Evolutionary conservation across 2,329 filamentous ascomycete species (phyloP), one percentile per base, ranked within the genome.

Genomic region (Camptophora hylomeconis): DNA sequence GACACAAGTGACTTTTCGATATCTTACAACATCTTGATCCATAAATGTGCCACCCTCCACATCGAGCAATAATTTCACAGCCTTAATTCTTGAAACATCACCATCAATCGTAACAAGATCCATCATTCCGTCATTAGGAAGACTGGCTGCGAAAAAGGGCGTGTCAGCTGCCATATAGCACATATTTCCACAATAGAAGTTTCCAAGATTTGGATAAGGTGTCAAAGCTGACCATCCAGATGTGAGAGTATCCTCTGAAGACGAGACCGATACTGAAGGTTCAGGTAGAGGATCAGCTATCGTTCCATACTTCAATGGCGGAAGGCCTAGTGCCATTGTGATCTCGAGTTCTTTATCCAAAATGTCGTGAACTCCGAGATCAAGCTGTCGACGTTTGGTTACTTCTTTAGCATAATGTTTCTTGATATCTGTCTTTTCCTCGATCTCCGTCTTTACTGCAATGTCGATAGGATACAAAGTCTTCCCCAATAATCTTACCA

Each of bases 121-220:
- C 58, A 93, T 72, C 38, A 77, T 67, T 7, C 87, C 89, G 47
- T 98, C 89, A 24, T 74, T 74, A 9, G 84, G 79, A 6, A 87
- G 66, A 0, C 87, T 70, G 1, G 81, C 77, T 15, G 82, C 65
- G 64, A 92, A 98, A 60, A 95, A 92, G 47, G 84, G 83, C 34
- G 76, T 68, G 40, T 87, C 77, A 8, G 82, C 68, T 0, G 86
- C 76, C 82, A 98, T 87, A 54, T 79, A 92, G 14, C 80, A 74
- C 77, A 95, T 92, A 51, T 94, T 98, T 37, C 89, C 89, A 17
- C 77, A 80, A 56, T 92, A 95, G 52, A 98, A 92, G 47, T 82
- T 94, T 25, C 84, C 84, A 31, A 98, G 61, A 17, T 77, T 81
- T 38, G 89, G 73, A 38, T 79, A 69, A 1, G 79, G 71, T 3